phyloP scores from a whole-genome alignment of 768 basidiomycete species.

The Pholiota molesta region DNA sequence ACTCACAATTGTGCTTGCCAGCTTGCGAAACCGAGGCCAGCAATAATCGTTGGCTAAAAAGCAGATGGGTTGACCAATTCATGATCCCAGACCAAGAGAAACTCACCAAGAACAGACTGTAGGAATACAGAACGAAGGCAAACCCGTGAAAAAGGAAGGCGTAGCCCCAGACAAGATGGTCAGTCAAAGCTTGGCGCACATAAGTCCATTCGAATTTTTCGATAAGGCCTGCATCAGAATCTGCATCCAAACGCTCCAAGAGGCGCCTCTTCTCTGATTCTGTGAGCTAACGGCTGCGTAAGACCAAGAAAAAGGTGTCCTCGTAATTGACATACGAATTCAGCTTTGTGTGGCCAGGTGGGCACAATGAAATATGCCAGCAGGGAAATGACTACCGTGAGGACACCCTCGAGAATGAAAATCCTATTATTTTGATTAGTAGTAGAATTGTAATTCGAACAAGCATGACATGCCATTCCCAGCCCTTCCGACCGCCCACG shows the following conservation, averaged over 20 bases:
- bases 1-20: slow-evolving; percentile 63
- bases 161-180: slow-evolving; percentile 64
- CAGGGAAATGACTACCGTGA: slow-evolving; percentile 52
- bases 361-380: slow-evolving; percentile 58
- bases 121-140: slow-evolving; percentile 59
- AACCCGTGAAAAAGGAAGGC: slow-evolving; percentile 64
- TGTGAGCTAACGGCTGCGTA: slow-evolving; percentile 47
- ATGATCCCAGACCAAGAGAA: not conserved
- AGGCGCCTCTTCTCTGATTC: slow-evolving; percentile 53
- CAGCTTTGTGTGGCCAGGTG: slow-evolving; percentile 60
- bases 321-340: slow-evolving; percentile 45
- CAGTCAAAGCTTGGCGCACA: slow-evolving; percentile 56
- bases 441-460: no score
- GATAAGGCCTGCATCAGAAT: slow-evolving; percentile 54
- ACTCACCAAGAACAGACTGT: slow-evolving; percentile 59
- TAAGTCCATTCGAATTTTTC: slow-evolving; percentile 63
- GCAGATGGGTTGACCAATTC: not conserved
- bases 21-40: slow-evolving; percentile 54
- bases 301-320: slow-evolving; percentile 9
- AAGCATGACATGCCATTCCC: slow-evolving; percentile 50
- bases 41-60: slow-evolving; percentile 59
- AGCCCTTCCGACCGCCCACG: slow-evolving; percentile 58
- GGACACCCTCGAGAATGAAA: slow-evolving; percentile 57
- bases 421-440: slow-evolving; percentile 40
- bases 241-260: slow-evolving; percentile 48